A percentile compares a stretch with the other conserved stretches of the same genome.
These are phyloP conservation scores for Puccinia novopanici DNA, from an alignment of 1,284 basidiomycete species.

Conservation along the genomic window DNA sequence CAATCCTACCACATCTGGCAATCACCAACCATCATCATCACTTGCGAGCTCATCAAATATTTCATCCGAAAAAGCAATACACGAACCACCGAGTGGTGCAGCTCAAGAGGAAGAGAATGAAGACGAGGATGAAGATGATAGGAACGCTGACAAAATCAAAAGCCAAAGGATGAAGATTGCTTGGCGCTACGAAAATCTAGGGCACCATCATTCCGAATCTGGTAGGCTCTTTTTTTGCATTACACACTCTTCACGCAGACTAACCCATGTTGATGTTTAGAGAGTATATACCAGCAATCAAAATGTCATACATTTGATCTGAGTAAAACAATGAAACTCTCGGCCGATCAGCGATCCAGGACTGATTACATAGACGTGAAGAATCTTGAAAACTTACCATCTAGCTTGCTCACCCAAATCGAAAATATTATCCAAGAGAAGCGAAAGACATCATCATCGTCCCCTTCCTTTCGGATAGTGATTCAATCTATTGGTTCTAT, in stretches of 20 bases:
- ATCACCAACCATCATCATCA: not conserved
- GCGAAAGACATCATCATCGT: not conserved
- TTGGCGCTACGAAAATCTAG: slow-evolving; percentile 47
- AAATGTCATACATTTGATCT: slow-evolving; percentile 43
- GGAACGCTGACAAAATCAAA: not conserved
- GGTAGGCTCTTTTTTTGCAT: slow-evolving; percentile 5
- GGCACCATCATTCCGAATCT: slow-evolving; percentile 36
- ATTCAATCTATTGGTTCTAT: slow-evolving; percentile 39
- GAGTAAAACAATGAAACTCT: slow-evolving; percentile 36
- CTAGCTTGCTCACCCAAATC: slow-evolving; percentile 3
- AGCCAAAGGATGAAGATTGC: slow-evolving; percentile 47
- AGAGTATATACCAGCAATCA: slow-evolving; percentile 19
- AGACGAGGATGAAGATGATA: too few species aligned
- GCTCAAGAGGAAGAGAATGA: slow-evolving; percentile 5
- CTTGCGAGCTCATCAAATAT: not conserved
- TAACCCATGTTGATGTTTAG: too few species aligned
- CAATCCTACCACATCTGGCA: not conserved
- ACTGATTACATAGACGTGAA: slow-evolving; percentile 24
- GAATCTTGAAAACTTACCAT: not conserved
- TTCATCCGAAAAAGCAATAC: not conserved
- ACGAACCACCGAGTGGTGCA: not conserved
- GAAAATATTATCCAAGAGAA: not conserved
- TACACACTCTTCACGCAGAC: too few species aligned
- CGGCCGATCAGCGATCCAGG: slow-evolving; percentile 8
- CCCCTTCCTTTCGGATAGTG: slow-evolving; percentile 38